These are phyloP conservation scores for Cadophora sp. DNA, from an alignment of 2,329 filamentous ascomycete species.

Conservation along the genomic window DNA sequence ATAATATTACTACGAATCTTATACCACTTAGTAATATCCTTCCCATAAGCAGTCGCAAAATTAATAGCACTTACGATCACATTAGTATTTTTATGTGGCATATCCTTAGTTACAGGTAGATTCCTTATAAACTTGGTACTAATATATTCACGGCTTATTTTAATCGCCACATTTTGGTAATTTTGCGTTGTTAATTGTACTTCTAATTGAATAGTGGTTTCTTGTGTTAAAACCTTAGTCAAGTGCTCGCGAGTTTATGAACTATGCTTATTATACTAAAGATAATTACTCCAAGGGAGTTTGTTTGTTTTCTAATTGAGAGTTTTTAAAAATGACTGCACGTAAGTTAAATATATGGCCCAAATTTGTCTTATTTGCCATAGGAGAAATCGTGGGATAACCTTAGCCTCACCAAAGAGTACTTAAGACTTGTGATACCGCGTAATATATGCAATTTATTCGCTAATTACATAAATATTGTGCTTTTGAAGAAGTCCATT, in stretches of 20 bases:
- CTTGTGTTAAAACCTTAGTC: not conserved
- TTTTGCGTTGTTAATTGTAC: not conserved
- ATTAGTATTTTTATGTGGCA: not conserved
- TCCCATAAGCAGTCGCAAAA: not conserved
- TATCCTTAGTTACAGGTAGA: not conserved
- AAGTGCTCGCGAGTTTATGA: not conserved
- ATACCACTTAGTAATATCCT: not conserved
- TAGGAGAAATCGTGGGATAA: not conserved
- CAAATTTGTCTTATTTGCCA: too few relatives aligned
- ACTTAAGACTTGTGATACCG: not conserved
- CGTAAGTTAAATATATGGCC: too few relatives aligned
- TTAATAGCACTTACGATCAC: not conserved
- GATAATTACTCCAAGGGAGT: not conserved
- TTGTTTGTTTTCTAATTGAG: too few relatives aligned
- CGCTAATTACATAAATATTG: not conserved
- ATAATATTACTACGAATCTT: too few relatives aligned
- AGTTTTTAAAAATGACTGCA: too few relatives aligned
- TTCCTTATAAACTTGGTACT: not conserved
- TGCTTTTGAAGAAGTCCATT: too few relatives aligned
- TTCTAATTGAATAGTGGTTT: not conserved
- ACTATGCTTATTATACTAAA: not conserved
- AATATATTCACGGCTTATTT: too few relatives aligned
- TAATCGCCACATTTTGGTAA: too few relatives aligned
- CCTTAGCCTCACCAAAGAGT: not conserved
- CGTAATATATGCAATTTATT: not conserved